Evolutionary conservation across 805 yeast species (phyloP), one percentile per base, ranked within the genome.

Genomic region (Yamadazyma laniorum): DNA sequence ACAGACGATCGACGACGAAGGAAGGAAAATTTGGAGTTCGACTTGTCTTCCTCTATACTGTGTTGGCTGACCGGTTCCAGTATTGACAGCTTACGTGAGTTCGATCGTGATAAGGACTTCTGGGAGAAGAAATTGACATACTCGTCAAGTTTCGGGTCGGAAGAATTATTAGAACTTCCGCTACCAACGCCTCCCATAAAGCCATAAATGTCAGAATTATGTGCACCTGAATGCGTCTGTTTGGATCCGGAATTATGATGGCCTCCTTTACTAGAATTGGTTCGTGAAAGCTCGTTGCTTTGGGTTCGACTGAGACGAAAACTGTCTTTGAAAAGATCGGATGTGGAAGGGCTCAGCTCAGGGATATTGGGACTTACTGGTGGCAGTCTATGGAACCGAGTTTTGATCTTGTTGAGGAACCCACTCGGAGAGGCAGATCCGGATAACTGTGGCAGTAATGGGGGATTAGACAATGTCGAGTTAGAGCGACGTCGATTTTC

Each of bases 351-450:
- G 6, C 23, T 9, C 23, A 21, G 23, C 23, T 6, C 9, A 9
- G 35, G 18, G 13, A 37, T 12, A 2, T 18, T 12, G 3, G 52
- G 48, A 6, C 48, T 37, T 3, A 31, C 4, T 6, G 51, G 46
- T 2, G 48, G 45, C 14, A 42, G 40, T 47, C 46, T 52, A 28
- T 50, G 57, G 41, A 65, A 52, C 41, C 58, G 63, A 12, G 55
- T 64, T 43, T 66, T 67, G 18, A 66, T 44, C 40, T 63, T 66
- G 28, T 67, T 56, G 40, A 67, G 64, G 25, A 66, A 43, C 16
- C 51, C 43, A 11, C 32, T 21, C 4, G 18, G n/a, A 7, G 32
- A 16, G n/a, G 3, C 25, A 12, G 34, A 35, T 2, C 22, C 15
- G 9, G 39, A 22, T 21, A 21, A 9, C 23, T 21, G 23, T 21